Evolutionary conservation across 1,284 basidiomycete species (phyloP).

Genomic region (Cystobasidium sp.): DNA sequence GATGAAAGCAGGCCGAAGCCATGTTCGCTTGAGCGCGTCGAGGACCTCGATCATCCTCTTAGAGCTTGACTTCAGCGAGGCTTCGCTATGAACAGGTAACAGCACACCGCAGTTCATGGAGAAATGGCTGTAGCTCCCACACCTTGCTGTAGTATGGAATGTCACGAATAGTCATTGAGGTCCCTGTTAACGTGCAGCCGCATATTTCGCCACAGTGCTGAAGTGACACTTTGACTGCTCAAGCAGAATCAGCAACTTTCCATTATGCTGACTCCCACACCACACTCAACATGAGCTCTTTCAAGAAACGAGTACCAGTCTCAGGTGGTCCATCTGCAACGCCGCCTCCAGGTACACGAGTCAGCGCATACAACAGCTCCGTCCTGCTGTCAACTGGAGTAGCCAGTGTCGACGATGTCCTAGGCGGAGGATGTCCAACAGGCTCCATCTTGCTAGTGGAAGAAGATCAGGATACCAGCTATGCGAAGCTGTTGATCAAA

Average conservation of each 20-base stretch:
- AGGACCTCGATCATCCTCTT: background rate
- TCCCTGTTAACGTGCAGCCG: too few relatives aligned
- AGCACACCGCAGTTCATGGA: background rate
- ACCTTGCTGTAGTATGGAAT: background rate
- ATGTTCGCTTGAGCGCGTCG: background rate
- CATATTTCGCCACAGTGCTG: background rate
- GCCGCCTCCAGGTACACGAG: constrained; percentile 48
- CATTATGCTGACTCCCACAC: too few relatives aligned
- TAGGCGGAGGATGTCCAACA: constrained; percentile 89
- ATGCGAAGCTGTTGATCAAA: constrained; percentile 81
- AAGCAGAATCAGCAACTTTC: too few relatives aligned
- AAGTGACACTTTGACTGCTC: background rate
- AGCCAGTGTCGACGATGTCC: constrained; percentile 90
- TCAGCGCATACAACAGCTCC: constrained; percentile 49
- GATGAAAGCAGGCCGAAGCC: background rate
- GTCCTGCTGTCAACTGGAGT: constrained; percentile 77
- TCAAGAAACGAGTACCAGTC: constrained; percentile 37
- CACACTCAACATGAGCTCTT: constrained; percentile 20
- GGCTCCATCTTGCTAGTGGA: constrained; percentile 74
- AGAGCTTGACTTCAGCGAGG: background rate
- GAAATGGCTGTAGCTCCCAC: background rate
- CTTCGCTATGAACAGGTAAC: background rate
- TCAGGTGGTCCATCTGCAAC: constrained; percentile 22
- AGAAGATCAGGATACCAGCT: constrained; percentile 81
- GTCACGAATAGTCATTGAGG: too few relatives aligned